Percentiles rank a stretch among this genome's conserved stretches.
Evolutionary conservation across 805 yeast species (phyloP).

Genomic region (Metschnikowia aberdeeniae): DNA sequence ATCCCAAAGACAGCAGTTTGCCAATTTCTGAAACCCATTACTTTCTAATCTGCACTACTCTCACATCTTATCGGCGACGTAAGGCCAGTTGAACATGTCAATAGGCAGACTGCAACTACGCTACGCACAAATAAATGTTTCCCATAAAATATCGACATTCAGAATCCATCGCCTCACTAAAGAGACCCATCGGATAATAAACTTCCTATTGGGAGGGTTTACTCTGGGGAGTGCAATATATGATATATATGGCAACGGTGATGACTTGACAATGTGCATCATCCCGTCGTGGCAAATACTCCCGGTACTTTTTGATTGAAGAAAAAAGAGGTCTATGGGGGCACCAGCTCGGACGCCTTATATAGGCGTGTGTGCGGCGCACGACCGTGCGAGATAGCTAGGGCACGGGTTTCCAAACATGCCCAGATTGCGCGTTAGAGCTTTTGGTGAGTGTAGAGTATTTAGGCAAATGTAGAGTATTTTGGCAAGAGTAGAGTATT

Average conservation of each 20-base stretch:
- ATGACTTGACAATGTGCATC: slow-evolving; percentile 57
- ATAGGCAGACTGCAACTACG: neutral
- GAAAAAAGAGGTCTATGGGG: slow-evolving; percentile 21
- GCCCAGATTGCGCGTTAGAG: no score
- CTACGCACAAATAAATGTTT: neutral
- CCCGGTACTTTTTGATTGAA: slow-evolving; percentile 60
- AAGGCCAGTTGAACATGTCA: no score
- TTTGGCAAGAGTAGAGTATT: no score
- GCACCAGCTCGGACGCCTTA: slow-evolving; percentile 11
- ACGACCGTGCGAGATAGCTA: slow-evolving; percentile 9
- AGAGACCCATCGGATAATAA: slow-evolving; percentile 48
- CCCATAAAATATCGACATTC: slow-evolving; percentile 49
- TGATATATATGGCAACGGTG: slow-evolving; percentile 56
- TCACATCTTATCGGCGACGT: no score
- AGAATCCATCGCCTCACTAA: slow-evolving; percentile 50
- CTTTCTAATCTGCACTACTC: no score
- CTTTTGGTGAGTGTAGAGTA: no score
- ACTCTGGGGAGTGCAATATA: slow-evolving; percentile 49
- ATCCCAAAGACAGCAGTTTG: no score
- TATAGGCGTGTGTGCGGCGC: slow-evolving; percentile 13
- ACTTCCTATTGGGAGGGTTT: slow-evolving; percentile 57
- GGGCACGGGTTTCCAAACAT: neutral
- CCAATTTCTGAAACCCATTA: no score
- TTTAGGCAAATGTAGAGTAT: no score
- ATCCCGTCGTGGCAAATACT: slow-evolving; percentile 67